Base-by-base conservation (phyloP, 345 rosid genomes). In the Crucihimalaya himalaica region DNA sequence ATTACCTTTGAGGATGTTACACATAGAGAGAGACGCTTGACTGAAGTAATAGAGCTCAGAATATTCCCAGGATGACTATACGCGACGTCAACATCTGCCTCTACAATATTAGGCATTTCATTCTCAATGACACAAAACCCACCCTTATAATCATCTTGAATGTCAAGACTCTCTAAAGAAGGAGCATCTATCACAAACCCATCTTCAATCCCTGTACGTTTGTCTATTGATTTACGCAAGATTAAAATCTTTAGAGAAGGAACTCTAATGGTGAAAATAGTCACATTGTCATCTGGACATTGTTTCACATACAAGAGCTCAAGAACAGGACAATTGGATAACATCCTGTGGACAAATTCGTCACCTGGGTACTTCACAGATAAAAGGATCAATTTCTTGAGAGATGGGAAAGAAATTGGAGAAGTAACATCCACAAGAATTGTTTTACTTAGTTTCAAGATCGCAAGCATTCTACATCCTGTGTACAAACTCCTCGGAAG, bases 171-270 rank as follows among this genome's bases (percentile, higher is more conserved):
- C 12, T 60, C 19, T 18, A 60, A 11, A 18, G 40, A 46, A 29
- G 55, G 68, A 11, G 42, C 55, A 2, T 63, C 42, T 28, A 63
- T 63, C 42, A 63, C 55, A 63, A 46, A 11, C 4, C 68, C 55
- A 63, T 45, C 16, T 7, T 8, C 19, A 21, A 2, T 21, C 11
- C 25, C 13, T 39, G 7, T 39, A 45, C 1, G 4, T 45, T 2
- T 16, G 19, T 6, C 32, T 0, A 0, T 0, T 21, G 47, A 13
- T 14, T 6, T 60, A 6, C 0, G 1, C 11, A 45, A 2, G 8
- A 0, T 0, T 16, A 16, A 5, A 2, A 2, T 27, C 1, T 43
- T 16, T 0, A 43, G 53, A 27, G 67, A 43, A 63, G 67, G 39
- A 8, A 43, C 39, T 16, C 5, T n/a, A 12, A 32, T 2, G 1